Base-by-base conservation (phyloP, 1,139 yeast species). In the Fermentozyma sake region DNA sequence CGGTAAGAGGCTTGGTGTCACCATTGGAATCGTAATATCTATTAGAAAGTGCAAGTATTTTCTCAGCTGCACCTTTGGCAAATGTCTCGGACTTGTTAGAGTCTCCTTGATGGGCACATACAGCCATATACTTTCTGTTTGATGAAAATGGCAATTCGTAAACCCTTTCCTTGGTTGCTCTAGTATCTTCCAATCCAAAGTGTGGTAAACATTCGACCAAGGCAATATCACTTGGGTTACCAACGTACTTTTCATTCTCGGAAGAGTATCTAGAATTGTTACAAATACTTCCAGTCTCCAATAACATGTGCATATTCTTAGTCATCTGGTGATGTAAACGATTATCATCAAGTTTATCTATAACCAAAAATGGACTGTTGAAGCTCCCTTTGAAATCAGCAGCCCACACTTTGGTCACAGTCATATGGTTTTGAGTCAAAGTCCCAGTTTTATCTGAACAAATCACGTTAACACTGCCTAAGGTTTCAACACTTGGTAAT, bases 381-480 rank as follows among this genome's bases (percentile, higher is more conserved):
- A 66, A 62, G 22, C 68, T 65, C n/a, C 71, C 70, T 14, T 71
- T 66, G 75, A 80, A 80, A 40, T 76, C 89, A 23, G 76, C 64
- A 9, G 95, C 68, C 95, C 96, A 89, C 11, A 85, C 48, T 44
- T 84, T 82, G 16, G 91, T 81, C 7, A 85, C 87, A 3, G 96
- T 83, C 94, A 91, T 86, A 51, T 82, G 93, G 55, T 91, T 91
- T 56, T 84, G 85, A 14, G 98, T 91, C 41, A 89, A 68, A 3
- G 97, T 91, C 37, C 97, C 97, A 2, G 97, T 89, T 48, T 89
- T 89, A 59, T 89, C 97, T 12, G 94, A 78, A 53, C 97, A 89
- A 44, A 89, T 86, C 20, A 89, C 96, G 50, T 87, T 87, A 24
- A 89, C 97, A 27, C 94, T 83, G 4, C 97, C 97, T 43, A 89